phyloP scores from a whole-genome alignment of 75 land plant species.

The Picea glauca region DNA sequence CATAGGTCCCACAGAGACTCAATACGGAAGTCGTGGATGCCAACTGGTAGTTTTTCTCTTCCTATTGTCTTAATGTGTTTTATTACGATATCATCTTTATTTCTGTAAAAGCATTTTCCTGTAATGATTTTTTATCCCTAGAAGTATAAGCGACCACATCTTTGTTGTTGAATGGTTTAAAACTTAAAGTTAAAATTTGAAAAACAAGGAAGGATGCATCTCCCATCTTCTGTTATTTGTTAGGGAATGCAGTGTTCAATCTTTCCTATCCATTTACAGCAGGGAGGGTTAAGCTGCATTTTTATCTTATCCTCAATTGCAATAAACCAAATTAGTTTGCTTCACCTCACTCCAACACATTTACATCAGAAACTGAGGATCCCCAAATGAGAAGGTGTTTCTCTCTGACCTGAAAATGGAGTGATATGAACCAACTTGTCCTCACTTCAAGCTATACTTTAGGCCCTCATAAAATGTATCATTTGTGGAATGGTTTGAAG shows the following conservation, averaged over 20 bases:
- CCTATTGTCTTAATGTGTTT: background rate
- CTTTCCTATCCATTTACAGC: too few relatives aligned
- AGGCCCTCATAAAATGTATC: background rate
- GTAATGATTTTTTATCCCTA: background rate
- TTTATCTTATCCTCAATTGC: background rate
- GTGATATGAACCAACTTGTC: background rate
- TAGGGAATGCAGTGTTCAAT: background rate
- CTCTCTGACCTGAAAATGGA: background rate
- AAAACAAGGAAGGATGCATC: background rate
- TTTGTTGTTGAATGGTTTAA: too few relatives aligned
- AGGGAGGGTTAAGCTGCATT: background rate
- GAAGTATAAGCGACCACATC: background rate
- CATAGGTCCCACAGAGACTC: constrained; percentile 49
- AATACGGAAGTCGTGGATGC: constrained; percentile 73
- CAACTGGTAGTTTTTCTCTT: constrained; percentile 40
- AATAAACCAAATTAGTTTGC: background rate
- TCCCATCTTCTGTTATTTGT: background rate
- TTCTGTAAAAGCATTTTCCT: background rate
- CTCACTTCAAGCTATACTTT: background rate
- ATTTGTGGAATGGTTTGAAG: background rate
- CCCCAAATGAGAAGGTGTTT: background rate
- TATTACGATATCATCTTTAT: background rate
- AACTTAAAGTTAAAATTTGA: too few relatives aligned
- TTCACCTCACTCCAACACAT: background rate
- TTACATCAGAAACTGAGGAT: background rate